Evolutionary conservation across 2,329 filamentous ascomycete species (phyloP), one percentile per base, ranked within the genome.

Genomic region (Hypoxylon sp.): DNA sequence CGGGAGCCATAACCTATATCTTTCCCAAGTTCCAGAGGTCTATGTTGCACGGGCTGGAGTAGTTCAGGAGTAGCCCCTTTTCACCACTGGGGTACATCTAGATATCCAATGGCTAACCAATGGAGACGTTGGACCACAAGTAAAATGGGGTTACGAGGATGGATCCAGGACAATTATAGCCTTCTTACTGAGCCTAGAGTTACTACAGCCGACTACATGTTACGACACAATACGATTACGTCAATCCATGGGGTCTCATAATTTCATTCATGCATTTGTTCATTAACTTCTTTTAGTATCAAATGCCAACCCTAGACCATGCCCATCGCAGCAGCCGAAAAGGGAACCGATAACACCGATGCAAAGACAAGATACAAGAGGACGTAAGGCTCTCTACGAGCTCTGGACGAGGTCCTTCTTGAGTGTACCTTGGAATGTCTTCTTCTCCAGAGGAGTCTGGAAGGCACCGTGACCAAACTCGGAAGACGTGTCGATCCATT

Each of bases 401-500:
- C 75, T 86, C 84, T 76, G 84, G 74, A 81, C 83, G 69, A 89
- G 82, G 79, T 99, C 96, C 94, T 98, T 99, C 94, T 99, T 99
- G 93, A 99, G 94, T 67, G 94, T 97, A 87, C 96, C 96, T 86
- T 97, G 84, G 90, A 94, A 96, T 83, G 94, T 91, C 87, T 92
- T 93, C 94, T 99, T 99, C 92, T 99, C 96, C 81, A 93, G 92
- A 76, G 92, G 88, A 74, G 96, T 99, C 90, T 99, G 96, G 94
- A 97, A 99, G 81, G 94, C 95, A 91, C 96, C 96, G 88, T 99
- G 96, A 86, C 96, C 96, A 85, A 99, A 99, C 90, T 99, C 97
- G 87, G 94, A 98, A 72, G 94, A 98, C 79, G 96, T 99, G 82
- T 99, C 96, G 92, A 99, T 99, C 96, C 96, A 99, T 88, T 99